These are phyloP conservation scores for Daldinia sp. DNA, from an alignment of 2,329 filamentous ascomycete species.

Conservation along the genomic window DNA sequence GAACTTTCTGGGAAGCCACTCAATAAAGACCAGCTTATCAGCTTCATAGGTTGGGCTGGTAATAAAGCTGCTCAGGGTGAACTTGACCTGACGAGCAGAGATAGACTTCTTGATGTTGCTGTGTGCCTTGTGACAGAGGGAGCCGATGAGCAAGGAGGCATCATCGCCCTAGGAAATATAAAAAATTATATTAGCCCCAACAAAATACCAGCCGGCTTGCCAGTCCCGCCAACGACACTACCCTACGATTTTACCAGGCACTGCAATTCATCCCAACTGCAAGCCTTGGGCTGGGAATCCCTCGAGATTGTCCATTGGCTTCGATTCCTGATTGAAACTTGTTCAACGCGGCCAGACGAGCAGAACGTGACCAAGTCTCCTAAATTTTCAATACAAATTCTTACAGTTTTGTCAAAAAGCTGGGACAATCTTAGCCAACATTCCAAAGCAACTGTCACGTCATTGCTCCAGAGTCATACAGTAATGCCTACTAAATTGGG, in stretches of 20 bases:
- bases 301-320: conserved; percentile 89
- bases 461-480: conserved; percentile 71
- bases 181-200: conserved; percentile 77
- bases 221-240: conserved; percentile 81
- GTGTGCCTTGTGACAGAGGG: conserved; percentile 73
- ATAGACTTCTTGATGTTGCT: conserved; percentile 78
- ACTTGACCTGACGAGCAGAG: conserved; percentile 72
- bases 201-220: conserved; percentile 81
- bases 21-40: conserved; percentile 76
- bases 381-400: conserved; percentile 77
- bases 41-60: conserved; percentile 86
- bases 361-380: conserved; percentile 76
- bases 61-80: conserved; percentile 76
- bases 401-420: conserved; percentile 84
- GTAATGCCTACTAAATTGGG: conserved; percentile 91
- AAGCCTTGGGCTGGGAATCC: conserved; percentile 85
- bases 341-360: conserved; percentile 65
- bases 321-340: conserved; percentile 76
- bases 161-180: conserved; percentile 81
- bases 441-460: conserved; percentile 71
- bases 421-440: conserved; percentile 81
- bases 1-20: conserved; percentile 86
- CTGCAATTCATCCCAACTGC: conserved; percentile 72
- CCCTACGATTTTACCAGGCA: conserved; percentile 83
- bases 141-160: conserved; percentile 67